Evolutionary conservation across 257 asterid species (phyloP).

Genomic region (Henckelia pumila): DNA sequence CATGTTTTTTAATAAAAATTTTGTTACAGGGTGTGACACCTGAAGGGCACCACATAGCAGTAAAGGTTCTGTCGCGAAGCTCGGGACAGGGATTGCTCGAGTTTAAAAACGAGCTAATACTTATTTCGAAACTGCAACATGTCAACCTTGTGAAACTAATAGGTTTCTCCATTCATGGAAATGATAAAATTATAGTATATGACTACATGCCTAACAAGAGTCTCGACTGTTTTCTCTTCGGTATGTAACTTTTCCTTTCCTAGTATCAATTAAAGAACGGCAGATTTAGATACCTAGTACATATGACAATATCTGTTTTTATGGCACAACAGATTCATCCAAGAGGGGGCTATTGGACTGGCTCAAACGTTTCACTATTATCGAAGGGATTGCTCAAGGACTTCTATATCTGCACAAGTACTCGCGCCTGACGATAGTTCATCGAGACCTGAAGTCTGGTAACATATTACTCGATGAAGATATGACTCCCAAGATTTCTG

Average conservation of each 20-base stretch:
- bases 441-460: conserved; percentile 56
- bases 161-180: conserved; percentile 53
- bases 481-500: conserved; percentile 65
- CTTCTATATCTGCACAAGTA: conserved; percentile 61
- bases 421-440: conserved; percentile 56
- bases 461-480: conserved; percentile 56
- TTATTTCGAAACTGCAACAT: conserved; percentile 62
- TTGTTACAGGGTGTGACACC: conserved; percentile 41
- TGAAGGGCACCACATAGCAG: conserved; percentile 56
- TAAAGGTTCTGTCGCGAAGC: conserved; percentile 50
- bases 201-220: too few relatives aligned
- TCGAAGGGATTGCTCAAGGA: conserved; percentile 57
- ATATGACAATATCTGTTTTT: not conserved
- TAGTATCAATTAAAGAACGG: not conserved
- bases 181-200: conserved; percentile 57
- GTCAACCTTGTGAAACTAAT: conserved; percentile 57
- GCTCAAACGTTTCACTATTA: conserved; percentile 35
- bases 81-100: conserved; percentile 64
- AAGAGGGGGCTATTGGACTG: conserved; percentile 33
- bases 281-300: not conserved
- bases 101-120: conserved; percentile 57
- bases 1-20: too few relatives aligned
- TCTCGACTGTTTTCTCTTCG: conserved; percentile 55
- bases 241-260: conserved; percentile 26
- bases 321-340: conserved; percentile 24